These are phyloP conservation scores for Dorcoceras hygrometricum DNA, from an alignment of 257 asterid genomes.

Conservation along the genomic window DNA sequence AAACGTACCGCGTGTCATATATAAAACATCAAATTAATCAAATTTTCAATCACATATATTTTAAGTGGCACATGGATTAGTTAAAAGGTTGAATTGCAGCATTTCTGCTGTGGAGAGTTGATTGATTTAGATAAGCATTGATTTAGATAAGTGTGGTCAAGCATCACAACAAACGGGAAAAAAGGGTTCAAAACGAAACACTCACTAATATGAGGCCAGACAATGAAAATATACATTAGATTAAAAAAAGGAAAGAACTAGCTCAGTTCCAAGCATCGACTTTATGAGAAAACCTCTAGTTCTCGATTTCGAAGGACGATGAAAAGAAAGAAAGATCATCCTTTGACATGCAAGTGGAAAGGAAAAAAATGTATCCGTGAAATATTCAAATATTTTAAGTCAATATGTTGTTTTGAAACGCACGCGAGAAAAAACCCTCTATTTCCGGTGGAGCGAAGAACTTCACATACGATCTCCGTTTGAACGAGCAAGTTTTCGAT, in stretches of 20 bases:
- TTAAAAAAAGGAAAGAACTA: background rate
- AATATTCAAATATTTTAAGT: background rate
- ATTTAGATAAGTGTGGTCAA: no score
- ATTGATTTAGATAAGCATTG: no score
- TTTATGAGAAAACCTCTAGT: background rate
- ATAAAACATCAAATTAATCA: no score
- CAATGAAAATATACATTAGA: background rate
- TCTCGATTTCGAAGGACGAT: background rate
- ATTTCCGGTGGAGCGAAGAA: slow-evolving; percentile 44
- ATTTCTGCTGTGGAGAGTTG: no score
- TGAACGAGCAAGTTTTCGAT: slow-evolving; percentile 18
- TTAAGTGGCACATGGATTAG: no score
- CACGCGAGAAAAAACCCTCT: slow-evolving; percentile 42
- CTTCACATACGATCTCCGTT: slow-evolving; percentile 18
- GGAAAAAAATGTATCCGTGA: no score
- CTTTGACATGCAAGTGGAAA: background rate
- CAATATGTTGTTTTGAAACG: slow-evolving; percentile 26
- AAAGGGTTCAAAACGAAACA: no score
- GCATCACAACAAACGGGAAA: no score
- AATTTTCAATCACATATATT: no score
- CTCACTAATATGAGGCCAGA: background rate
- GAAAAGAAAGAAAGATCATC: background rate
- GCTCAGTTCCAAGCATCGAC: background rate
- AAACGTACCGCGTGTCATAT: no score
- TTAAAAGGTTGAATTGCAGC: no score